Conservation (phyloP, 805 yeast species). For the Metschnikowia gelsemii region DNA sequence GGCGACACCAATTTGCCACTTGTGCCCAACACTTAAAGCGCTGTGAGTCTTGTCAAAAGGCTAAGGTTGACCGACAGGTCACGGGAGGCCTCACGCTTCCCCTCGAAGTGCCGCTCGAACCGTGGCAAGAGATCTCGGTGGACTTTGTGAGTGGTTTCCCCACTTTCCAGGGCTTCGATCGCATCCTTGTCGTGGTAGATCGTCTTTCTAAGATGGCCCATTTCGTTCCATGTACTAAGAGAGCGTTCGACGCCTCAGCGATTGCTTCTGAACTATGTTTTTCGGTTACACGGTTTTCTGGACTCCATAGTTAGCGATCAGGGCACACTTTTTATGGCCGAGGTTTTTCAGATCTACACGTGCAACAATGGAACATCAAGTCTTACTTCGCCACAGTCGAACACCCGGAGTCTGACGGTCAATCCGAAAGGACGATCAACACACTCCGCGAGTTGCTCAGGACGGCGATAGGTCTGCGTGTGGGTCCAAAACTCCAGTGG, state of each 20-base stretch:
- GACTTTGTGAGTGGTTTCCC: not conserved
- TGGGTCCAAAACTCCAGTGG: not conserved
- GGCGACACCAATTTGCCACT: too few relatives aligned
- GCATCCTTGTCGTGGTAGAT: not conserved
- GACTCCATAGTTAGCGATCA: not conserved
- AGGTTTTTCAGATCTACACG: not conserved
- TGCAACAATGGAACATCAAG: not conserved
- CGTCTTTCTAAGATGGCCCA: not conserved
- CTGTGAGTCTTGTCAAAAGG: not conserved
- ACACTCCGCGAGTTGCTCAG: not conserved
- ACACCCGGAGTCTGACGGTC: conserved; percentile 2
- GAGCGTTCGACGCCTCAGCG: not conserved
- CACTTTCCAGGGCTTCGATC: not conserved
- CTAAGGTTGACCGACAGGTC: not conserved
- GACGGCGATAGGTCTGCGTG: not conserved
- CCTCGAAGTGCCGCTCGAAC: conserved; percentile 1
- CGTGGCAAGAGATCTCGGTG: not conserved
- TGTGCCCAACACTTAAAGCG: too few relatives aligned
- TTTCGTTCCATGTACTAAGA: not conserved
- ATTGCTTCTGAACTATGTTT: conserved; percentile 1
- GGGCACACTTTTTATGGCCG: not conserved
- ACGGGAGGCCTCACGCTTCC: not conserved
- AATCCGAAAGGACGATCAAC: not conserved
- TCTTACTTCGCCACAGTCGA: not conserved
- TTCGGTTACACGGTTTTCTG: not conserved